A percentile compares a stretch with the other conserved stretches of the same genome.
These are phyloP conservation scores for Lachancea kluyveri DNA, from an alignment of 805 yeast genomes.

Conservation along the genomic window DNA sequence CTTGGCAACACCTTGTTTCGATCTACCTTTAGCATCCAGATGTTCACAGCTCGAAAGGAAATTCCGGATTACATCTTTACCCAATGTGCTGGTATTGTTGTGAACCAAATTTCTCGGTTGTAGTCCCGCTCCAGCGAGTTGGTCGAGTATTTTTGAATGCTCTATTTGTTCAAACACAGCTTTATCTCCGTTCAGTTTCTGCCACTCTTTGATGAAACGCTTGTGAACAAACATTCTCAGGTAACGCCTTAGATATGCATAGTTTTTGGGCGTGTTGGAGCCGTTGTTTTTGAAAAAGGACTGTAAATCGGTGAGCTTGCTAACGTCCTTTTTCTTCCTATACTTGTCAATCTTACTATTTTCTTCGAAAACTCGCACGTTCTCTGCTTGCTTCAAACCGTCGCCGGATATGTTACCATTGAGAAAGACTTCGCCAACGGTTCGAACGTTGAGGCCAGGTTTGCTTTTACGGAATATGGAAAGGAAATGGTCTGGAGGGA, in stretches of 20 bases:
- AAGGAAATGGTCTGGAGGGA: conserved; percentile 27
- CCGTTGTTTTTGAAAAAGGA: conserved; percentile 8
- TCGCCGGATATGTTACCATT: conserved; percentile 15
- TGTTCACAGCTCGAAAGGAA: too few relatives aligned
- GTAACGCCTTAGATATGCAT: conserved; percentile 22
- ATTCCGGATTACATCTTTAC: too few relatives aligned
- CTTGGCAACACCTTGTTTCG: conserved; percentile 21
- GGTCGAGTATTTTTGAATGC: conserved; percentile 3
- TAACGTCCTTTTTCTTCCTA: conserved; percentile 9
- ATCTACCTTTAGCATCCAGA: conserved; percentile 10
- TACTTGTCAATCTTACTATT: conserved; percentile 9
- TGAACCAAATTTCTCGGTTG: background rate
- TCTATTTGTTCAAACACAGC: conserved; percentile 13
- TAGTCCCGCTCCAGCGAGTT: background rate
- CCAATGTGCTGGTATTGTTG: too few relatives aligned
- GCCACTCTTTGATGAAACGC: conserved; percentile 22
- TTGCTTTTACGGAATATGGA: conserved; percentile 24
- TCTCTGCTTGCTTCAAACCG: conserved; percentile 2
- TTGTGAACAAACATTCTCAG: conserved; percentile 12
- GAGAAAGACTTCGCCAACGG: conserved; percentile 11
- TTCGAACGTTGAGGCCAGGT: conserved; percentile 23
- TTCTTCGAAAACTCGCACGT: conserved; percentile 3
- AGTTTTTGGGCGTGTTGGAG: conserved; percentile 19
- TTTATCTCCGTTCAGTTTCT: conserved; percentile 13
- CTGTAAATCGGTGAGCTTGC: conserved; percentile 6